phyloP scores from a whole-genome alignment of 257 asterid genomes.

The Verbascum thapsus region DNA sequence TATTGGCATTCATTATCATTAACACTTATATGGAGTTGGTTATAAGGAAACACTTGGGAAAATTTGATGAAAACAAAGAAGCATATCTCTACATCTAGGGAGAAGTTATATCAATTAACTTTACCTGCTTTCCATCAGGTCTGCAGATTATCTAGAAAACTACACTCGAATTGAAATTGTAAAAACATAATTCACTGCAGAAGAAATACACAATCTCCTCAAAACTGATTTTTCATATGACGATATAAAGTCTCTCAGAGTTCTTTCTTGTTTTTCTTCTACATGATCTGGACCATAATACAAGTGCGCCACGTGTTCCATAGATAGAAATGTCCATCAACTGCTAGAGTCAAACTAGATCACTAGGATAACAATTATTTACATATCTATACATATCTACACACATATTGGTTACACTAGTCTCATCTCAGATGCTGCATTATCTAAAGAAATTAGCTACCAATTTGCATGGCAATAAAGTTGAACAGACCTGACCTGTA shows the following conservation, averaged over 20 bases:
- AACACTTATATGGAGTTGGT: conserved; percentile 1
- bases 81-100: conserved; percentile 2
- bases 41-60: not conserved
- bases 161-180: not conserved
- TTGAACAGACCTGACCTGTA: conserved; percentile 68
- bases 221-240: conserved; percentile 3
- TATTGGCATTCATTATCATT: not conserved
- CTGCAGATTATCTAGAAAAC: not conserved
- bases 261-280: no score
- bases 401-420: not conserved
- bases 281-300: no score
- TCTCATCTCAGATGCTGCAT: conserved; percentile 12
- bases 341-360: conserved; percentile 2
- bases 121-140: conserved; percentile 9
- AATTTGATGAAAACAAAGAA: conserved; percentile 9
- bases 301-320: conserved; percentile 5
- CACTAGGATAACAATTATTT: not conserved
- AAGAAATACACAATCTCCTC: not conserved
- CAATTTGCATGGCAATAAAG: conserved; percentile 25
- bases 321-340: not conserved
- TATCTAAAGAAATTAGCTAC: conserved; percentile 2
- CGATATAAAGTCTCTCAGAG: no score
- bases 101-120: not conserved
- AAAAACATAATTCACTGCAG: not conserved
- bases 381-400: not conserved